Evolutionary conservation across 2,329 filamentous ascomycete species (phyloP), one percentile per base, ranked within the genome.

Genomic region (Fusarium sp.): DNA sequence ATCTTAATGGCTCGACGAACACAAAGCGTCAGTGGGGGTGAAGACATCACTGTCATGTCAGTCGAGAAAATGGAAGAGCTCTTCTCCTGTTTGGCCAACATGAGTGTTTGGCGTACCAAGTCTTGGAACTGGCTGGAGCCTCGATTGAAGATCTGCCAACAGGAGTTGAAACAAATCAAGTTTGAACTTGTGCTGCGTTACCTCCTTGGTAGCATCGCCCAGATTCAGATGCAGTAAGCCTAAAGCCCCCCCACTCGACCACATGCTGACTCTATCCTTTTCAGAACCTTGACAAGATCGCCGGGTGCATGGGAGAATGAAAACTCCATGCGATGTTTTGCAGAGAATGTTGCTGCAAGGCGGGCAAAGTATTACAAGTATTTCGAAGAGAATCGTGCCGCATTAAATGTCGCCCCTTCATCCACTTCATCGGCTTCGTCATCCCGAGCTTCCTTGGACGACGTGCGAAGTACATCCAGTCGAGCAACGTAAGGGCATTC

Each of bases 221-320:
- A 54, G 3, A 33, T 39, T 6, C 63, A 66, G 11, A 31, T 33
- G 5, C 22, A 24, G 63, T 66, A 3, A 13, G 62, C 38, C 7
- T 5, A 5, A 1, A 3, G 0, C 14, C 7, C 20, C 14, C 2
- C 1, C 1, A 14, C 2, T 3, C 0, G 3, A 7, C 2, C 5
- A 5, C 26, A 0, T 3, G 3, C 24, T 11, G 8, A 18, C 6
- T 9, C 5, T 24, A 5, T 18, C 20, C 28, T 22, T 20, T 8
- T 14, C 3, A 66, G 63, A 6, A 33, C 22, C 5, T 18, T 20
- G 18, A 31, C 14, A 3, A 58, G 49, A 15, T 18, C 33, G 13
- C 61, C 44, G 3, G 63, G 63, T 3, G 28, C 45, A 6, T 38
- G 42, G 13, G 40, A 33, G 1, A 45, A 44, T 10, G 63, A 66